Conservation (phyloP, 495 filamentous ascomycete genomes). For the Symbiotaphrina buchneri region DNA sequence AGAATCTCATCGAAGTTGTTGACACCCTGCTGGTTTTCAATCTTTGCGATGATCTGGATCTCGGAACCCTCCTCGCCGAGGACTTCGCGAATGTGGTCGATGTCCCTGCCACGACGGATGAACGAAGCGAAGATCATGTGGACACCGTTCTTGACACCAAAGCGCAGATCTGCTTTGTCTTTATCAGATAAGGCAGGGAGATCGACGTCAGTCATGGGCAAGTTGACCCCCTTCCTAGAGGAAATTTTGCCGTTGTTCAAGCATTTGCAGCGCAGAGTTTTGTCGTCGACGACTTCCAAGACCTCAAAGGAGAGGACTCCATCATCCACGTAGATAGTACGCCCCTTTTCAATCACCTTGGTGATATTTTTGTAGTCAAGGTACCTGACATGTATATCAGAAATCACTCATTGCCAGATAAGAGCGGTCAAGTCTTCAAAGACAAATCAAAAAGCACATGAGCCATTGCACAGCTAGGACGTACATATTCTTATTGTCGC, state of each 20-base stretch:
- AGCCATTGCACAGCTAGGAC: conserved; percentile 11
- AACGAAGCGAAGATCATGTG: conserved; percentile 99
- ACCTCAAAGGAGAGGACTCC: conserved; percentile 93
- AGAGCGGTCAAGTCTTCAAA: neutral
- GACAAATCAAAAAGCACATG: neutral
- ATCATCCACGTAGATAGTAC: conserved; percentile 95
- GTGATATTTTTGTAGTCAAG: conserved; percentile 99
- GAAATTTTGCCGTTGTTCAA: conserved; percentile 97
- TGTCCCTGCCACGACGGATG: conserved; percentile 81
- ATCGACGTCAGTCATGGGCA: conserved; percentile 95
- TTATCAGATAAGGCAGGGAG: conserved; percentile 97
- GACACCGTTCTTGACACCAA: conserved; percentile 93
- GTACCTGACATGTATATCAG: conserved; percentile 32
- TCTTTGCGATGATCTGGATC: conserved; percentile 99
- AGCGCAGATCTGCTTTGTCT: conserved; percentile 77
- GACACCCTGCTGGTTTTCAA: conserved; percentile 95
- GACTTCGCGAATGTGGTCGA: conserved; percentile 74
- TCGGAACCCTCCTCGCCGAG: conserved; percentile 82
- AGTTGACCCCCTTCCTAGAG: conserved; percentile 95
- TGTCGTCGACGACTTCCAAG: conserved; percentile 61
- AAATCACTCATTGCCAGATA: neutral
- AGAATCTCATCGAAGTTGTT: conserved; percentile 99
- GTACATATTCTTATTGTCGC: conserved; percentile 85
- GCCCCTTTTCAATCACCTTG: conserved; percentile 83
- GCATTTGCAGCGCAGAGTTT: conserved; percentile 65